Conservation (phyloP, 2,329 filamentous ascomycete species). For the Cladophialophora immunda region DNA sequence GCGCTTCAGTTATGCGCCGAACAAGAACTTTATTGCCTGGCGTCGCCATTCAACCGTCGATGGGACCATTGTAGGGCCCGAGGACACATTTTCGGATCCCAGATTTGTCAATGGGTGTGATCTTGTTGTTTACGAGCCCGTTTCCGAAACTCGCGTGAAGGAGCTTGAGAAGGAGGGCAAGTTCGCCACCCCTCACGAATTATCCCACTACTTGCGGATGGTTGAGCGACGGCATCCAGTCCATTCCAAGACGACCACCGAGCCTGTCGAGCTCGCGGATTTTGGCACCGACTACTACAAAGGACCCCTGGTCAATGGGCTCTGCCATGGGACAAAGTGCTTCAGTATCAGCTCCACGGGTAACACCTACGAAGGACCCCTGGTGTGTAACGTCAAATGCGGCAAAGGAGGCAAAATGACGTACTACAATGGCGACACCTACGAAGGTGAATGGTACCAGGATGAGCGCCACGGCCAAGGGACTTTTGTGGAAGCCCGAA, state of each 20-base stretch:
- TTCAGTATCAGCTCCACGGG: conserved; percentile 63
- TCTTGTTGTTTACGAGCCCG: conserved; percentile 53
- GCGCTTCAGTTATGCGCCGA: conserved; percentile 48
- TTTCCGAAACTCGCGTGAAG: conserved; percentile 45
- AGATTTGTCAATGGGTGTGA: conserved; percentile 49
- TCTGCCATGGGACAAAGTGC: conserved; percentile 62
- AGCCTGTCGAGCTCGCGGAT: conserved; percentile 58
- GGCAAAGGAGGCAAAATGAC: conserved; percentile 64
- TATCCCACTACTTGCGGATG: conserved; percentile 34
- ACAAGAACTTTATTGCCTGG: conserved; percentile 55
- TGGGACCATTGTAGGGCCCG: conserved; percentile 46
- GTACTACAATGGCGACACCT: conserved; percentile 63
- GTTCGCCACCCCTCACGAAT: conserved; percentile 33
- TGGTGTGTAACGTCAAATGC: conserved; percentile 61
- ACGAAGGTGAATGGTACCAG: conserved; percentile 57
- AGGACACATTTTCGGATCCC: conserved; percentile 36
- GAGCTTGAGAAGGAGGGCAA: conserved; percentile 44
- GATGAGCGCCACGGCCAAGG: conserved; percentile 64
- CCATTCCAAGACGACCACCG: conserved; percentile 33
- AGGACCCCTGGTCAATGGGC: conserved; percentile 60
- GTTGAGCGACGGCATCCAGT: conserved; percentile 38
- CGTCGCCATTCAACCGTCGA: conserved; percentile 47
- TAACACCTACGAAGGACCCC: conserved; percentile 64
- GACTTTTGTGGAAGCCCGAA: conserved; percentile 63
- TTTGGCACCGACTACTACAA: conserved; percentile 63